Conservation (phyloP, 805 yeast species). For the Starmera dryadoides region DNA sequence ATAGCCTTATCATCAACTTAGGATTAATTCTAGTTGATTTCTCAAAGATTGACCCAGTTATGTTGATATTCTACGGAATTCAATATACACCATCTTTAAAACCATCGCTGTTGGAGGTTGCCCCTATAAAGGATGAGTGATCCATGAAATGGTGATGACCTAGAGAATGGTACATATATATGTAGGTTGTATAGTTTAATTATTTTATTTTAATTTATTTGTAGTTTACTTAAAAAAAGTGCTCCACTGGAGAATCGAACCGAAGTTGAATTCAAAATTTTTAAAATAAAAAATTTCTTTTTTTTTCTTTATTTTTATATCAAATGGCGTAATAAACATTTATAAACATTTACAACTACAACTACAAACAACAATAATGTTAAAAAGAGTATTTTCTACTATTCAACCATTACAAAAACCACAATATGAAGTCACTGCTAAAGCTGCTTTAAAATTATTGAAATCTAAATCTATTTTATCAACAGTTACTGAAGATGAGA, state of each 20-base stretch:
- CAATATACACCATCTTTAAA: slow-evolving; percentile 64
- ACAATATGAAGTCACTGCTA: not conserved
- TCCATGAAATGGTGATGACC: slow-evolving; percentile 98
- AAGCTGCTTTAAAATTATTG: slow-evolving; percentile 1
- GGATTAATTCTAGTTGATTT: no score
- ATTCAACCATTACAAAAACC: not conserved
- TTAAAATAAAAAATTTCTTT: no score
- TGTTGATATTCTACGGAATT: not conserved
- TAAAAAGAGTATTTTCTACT: not conserved
- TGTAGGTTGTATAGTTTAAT: not conserved
- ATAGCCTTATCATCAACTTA: no score
- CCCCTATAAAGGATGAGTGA: slow-evolving; percentile 57
- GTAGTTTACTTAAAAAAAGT: no score
- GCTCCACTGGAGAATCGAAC: no score
- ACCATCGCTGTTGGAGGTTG: slow-evolving; percentile 98
- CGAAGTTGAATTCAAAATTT: no score
- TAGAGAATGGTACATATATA: slow-evolving; percentile 63
- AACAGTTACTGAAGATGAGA: slow-evolving; percentile 8
- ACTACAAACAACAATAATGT: not conserved
- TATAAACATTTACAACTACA: no score
- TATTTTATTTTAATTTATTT: no score
- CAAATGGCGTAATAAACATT: no score
- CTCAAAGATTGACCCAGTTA: not conserved
- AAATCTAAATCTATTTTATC: slow-evolving; percentile 2
- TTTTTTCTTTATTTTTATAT: no score